Percentiles rank a stretch among this genome's conserved stretches.
These are phyloP conservation scores for Podaxis sp. DNA, from an alignment of 768 basidiomycete species.

Conservation along the genomic window DNA sequence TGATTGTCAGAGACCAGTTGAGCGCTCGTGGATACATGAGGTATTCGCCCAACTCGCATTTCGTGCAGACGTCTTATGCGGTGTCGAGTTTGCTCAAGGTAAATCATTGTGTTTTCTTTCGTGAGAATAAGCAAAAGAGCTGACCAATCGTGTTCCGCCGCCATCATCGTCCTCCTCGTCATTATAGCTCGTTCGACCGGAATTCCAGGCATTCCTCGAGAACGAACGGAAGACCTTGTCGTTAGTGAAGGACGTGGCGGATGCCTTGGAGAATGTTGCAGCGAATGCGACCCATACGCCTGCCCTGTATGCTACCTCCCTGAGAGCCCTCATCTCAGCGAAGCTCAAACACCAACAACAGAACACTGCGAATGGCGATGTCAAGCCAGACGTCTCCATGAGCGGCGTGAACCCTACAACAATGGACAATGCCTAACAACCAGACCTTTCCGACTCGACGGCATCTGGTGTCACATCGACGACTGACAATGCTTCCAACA, in stretches of 20 bases:
- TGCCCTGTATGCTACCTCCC: constrained; percentile 82
- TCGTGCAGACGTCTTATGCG: constrained; percentile 91
- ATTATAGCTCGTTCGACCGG: constrained; percentile 73
- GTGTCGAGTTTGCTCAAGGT: constrained; percentile 93
- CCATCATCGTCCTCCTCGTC: constrained; percentile 6
- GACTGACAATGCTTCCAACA: neutral
- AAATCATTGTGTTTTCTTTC: constrained; percentile 20
- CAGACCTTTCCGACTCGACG: neutral
- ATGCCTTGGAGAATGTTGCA: constrained; percentile 74
- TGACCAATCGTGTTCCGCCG: neutral
- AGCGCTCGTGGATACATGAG: constrained; percentile 75
- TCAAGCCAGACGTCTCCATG: constrained; percentile 18
- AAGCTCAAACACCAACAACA: constrained; percentile 31
- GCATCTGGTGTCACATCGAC: neutral
- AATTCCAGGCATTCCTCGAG: constrained; percentile 75
- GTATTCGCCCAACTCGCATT: constrained; percentile 89
- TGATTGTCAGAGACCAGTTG: constrained; percentile 75
- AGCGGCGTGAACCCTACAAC: neutral
- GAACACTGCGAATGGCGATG: constrained; percentile 17
- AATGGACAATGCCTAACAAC: neutral
- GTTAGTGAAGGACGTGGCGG: constrained; percentile 79
- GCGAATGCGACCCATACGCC: constrained; percentile 85
- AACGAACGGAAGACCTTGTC: constrained; percentile 70
- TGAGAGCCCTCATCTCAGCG: constrained; percentile 73
- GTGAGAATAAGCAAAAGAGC: neutral